These are phyloP conservation scores for Aspergillus udagawae DNA, from an alignment of 2,329 filamentous ascomycete genomes.

Conservation along the genomic window DNA sequence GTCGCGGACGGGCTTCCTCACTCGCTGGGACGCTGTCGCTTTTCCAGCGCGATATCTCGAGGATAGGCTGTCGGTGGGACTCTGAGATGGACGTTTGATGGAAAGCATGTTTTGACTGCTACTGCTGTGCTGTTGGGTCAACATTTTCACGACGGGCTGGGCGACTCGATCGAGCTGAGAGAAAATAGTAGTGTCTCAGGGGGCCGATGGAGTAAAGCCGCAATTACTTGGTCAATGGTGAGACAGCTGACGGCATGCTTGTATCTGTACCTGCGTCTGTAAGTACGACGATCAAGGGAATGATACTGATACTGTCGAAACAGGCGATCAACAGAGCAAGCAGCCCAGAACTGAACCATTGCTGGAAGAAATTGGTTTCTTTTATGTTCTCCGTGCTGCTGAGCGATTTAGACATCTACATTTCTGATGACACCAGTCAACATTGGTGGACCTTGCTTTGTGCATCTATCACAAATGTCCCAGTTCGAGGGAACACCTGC, in stretches of 20 bases:
- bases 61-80: slow-evolving; percentile 33
- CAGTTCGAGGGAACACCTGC: slow-evolving; percentile 18
- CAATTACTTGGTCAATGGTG: not conserved
- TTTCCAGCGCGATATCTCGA: slow-evolving; percentile 42
- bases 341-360: not conserved
- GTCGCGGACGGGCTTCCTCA: slow-evolving; percentile 33
- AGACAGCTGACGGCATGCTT: not conserved
- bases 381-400: not conserved
- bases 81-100: slow-evolving; percentile 20
- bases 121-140: not conserved
- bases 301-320: not conserved
- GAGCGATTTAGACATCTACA: not conserved
- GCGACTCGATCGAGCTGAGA: not conserved
- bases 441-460: not conserved
- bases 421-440: not conserved
- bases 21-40: slow-evolving; percentile 30
- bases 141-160: slow-evolving; percentile 1
- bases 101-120: slow-evolving; percentile 14
- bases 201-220: not conserved
- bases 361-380: not conserved
- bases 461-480: slow-evolving; percentile 3
- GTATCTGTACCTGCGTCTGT: not conserved
- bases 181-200: not conserved
- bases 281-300: not conserved
- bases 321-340: not conserved